A percentile compares a stretch with the other conserved stretches of the same genome.
These are phyloP conservation scores for Ceratocystis destructans DNA, from an alignment of 2,329 filamentous ascomycete genomes.

Conservation along the genomic window DNA sequence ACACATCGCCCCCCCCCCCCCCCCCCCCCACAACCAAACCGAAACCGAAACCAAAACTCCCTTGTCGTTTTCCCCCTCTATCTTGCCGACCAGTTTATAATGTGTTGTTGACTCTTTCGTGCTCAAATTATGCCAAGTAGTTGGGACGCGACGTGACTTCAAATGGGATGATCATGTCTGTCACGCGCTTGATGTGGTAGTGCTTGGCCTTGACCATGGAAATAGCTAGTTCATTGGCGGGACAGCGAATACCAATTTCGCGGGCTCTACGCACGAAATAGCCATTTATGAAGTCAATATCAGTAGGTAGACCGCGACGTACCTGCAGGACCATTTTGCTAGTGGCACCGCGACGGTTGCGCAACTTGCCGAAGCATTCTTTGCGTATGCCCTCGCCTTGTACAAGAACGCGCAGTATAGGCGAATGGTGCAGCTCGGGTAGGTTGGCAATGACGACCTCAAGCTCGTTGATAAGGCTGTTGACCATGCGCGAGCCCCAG, in stretches of 20 bases:
- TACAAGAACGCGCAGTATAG: constrained; percentile 42
- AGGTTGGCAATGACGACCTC: constrained; percentile 55
- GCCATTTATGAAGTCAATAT: constrained; percentile 76
- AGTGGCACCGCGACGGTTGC: constrained; percentile 37
- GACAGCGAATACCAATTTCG: constrained; percentile 57
- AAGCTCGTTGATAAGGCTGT: constrained; percentile 61
- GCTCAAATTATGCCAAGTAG: not conserved
- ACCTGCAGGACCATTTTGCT: constrained; percentile 58
- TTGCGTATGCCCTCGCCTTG: constrained; percentile 49
- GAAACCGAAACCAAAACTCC: not conserved
- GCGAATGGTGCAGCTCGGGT: constrained; percentile 55
- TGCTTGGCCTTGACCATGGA: constrained; percentile 60
- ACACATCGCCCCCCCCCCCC: too few relatives aligned
- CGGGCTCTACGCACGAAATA: constrained; percentile 66
- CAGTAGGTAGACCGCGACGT: constrained; percentile 47
- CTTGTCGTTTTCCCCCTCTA: not conserved
- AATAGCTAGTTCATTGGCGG: constrained; percentile 59
- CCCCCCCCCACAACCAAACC: not conserved
- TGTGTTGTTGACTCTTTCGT: not conserved
- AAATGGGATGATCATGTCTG: constrained; percentile 26
- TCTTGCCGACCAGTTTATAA: not conserved
- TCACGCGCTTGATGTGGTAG: constrained; percentile 25
- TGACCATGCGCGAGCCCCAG: constrained; percentile 50
- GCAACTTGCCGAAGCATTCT: constrained; percentile 43
- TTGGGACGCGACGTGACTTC: constrained; percentile 26